Evolutionary conservation across 306 rosid species (phyloP), one percentile per base, ranked within the genome.

Genomic region (Casuarina equisetifolia): DNA sequence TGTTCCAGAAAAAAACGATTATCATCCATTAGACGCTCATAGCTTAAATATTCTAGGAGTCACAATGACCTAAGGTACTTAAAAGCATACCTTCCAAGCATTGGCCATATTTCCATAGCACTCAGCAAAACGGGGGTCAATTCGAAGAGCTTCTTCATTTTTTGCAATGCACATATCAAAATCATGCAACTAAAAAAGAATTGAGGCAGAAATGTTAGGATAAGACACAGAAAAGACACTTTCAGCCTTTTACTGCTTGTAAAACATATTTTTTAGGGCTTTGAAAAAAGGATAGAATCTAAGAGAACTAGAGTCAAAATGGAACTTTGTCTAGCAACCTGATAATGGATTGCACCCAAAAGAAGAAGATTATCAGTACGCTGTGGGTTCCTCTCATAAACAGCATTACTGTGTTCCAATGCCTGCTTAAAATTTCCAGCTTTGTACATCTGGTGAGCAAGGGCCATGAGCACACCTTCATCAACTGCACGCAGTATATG

Each of bases 41-140:
- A 43, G 50, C 38, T 20, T 66, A n/a, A 66, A 66, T 43, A 66
- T 50, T 66, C 42, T 49, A 66, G n/a, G 15, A 66, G 12, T 66
- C 20, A n/a, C 50, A 66, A 66, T 20, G 50, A 17, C 42, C 25
- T 66, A 66, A 66, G 15, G 17, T 20, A 3, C 64, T 42, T 40
- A 75, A 43, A 25, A 68, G 5, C 57, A 66, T 77, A 90, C 99
- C 96, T 96, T 96, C 99, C 94, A 96, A 57, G 99, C 99, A 86
- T 96, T 96, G 50, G 99, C 99, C 99, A 96, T 92, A 81, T 96
- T 96, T 62, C 99, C 99, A 55, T 96, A 96, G 79, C 99, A 92
- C 87, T 96, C 99, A 0, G 99, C 96, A 79, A 96, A 96, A 81
- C 82, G 96, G 9, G 98, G 97, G 20, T 96, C 91, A 58, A 93